phyloP scores from a whole-genome alignment of 768 basidiomycete species.

The Guyanaporus albipodus region DNA sequence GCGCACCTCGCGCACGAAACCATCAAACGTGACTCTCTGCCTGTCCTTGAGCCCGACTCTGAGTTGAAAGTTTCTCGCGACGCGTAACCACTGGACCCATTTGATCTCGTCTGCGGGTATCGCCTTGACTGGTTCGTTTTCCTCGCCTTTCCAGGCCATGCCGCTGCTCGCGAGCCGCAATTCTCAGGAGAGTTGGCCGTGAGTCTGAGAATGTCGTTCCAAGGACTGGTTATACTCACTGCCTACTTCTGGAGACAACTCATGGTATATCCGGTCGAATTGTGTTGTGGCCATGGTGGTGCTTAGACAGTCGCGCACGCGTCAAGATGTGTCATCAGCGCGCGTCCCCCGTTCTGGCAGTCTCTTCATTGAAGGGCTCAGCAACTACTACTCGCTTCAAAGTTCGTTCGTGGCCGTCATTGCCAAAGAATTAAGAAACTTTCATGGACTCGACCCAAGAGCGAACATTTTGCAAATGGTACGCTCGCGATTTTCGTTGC shows the following conservation, averaged over 20 bases:
- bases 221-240: constrained; percentile 54
- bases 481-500: constrained; percentile 2
- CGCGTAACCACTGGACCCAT: constrained; percentile 88
- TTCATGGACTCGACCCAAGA: constrained; percentile 49
- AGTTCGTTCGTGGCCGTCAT: no score
- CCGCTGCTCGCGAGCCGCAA: constrained; percentile 87
- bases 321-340: constrained; percentile 19
- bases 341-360: constrained; percentile 4
- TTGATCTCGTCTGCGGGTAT: constrained; percentile 73
- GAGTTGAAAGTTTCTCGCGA: constrained; percentile 90
- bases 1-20: constrained; percentile 81
- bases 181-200: constrained; percentile 45
- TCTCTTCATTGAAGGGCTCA: neutral
- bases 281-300: constrained; percentile 60
- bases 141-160: constrained; percentile 90
- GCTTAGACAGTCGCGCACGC: constrained; percentile 30
- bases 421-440: no score
- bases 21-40: constrained; percentile 83
- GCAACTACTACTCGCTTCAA: neutral
- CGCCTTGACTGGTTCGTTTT: constrained; percentile 57
- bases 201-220: neutral
- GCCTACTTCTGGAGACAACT: constrained; percentile 65
- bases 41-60: constrained; percentile 77
- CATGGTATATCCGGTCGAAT: constrained; percentile 84
- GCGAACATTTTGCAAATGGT: constrained; percentile 93